Evolutionary conservation across 352 stramenopile genomes (phyloP).

Genomic region (Thraustotheca clavata): DNA sequence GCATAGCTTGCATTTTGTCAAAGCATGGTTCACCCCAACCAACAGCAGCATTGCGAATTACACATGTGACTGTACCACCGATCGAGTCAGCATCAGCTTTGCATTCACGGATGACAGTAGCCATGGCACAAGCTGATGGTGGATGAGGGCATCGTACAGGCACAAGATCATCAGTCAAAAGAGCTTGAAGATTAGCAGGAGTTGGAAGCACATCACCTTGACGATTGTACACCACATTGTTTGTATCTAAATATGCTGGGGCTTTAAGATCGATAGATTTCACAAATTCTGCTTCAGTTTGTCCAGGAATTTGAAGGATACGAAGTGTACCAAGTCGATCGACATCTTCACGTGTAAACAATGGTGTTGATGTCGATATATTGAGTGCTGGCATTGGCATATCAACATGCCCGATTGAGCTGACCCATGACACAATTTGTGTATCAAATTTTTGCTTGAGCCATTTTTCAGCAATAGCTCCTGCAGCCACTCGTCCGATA

Average conservation of each 20-base stretch:
- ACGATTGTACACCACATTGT: conserved; percentile 87
- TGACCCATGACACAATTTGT: conserved; percentile 84
- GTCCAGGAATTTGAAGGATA: conserved; percentile 66
- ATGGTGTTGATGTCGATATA: conserved; percentile 46
- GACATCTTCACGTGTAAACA: conserved; percentile 78
- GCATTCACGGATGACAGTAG: conserved; percentile 90
- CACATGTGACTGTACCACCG: conserved; percentile 94
- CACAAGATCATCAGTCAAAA: conserved; percentile 80
- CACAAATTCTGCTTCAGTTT: conserved; percentile 70
- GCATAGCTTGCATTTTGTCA: conserved; percentile 97
- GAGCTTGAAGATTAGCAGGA: conserved; percentile 44
- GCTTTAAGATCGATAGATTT: conserved; percentile 41
- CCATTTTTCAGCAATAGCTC: conserved; percentile 95
- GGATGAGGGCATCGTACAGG: conserved; percentile 93
- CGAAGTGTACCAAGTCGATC: conserved; percentile 72
- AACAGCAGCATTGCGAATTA: conserved; percentile 94
- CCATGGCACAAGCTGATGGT: conserved; percentile 90
- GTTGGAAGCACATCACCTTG: conserved; percentile 48
- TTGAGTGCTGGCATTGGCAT: conserved; percentile 71
- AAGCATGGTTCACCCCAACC: conserved; percentile 97
- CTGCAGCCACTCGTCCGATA: conserved; percentile 96
- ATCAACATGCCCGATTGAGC: conserved; percentile 71
- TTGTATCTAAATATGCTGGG: conserved; percentile 89
- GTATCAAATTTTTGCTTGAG: conserved; percentile 89
- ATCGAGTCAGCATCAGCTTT: conserved; percentile 87